Percentiles rank a stretch among this genome's conserved stretches.
Evolutionary conservation across 2,329 filamentous ascomycete species (phyloP).

Genomic region (Hyphodiscus sp.): DNA sequence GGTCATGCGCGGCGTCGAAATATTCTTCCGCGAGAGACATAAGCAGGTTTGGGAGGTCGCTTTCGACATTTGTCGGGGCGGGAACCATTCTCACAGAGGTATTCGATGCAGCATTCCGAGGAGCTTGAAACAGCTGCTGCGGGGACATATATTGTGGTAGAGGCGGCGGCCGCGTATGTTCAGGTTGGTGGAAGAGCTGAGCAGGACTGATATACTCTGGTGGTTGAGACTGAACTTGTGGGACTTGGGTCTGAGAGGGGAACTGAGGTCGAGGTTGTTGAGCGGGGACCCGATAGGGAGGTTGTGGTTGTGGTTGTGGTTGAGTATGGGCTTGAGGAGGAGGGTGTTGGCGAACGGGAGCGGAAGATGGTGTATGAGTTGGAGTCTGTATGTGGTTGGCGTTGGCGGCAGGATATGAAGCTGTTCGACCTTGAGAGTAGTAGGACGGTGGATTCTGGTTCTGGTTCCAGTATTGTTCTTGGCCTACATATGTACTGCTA

Average conservation of each 20-base stretch:
- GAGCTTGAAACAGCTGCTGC: conserved; percentile 12
- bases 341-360: not conserved
- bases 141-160: conserved; percentile 7
- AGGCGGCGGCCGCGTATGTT: not conserved
- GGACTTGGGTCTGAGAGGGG: not conserved
- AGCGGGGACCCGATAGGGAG: not conserved
- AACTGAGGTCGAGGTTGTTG: not conserved
- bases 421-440: conserved; percentile 6
- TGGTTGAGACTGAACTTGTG: conserved; percentile 18
- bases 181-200: conserved; percentile 27
- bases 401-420: conserved; percentile 5
- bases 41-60: conserved; percentile 39
- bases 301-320: conserved; percentile 1
- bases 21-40: conserved; percentile 72
- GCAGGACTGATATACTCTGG: conserved; percentile 25
- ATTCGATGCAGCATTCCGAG: conserved; percentile 5
- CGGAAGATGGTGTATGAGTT: not conserved
- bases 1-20: conserved; percentile 56
- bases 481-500: not conserved
- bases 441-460: conserved; percentile 14
- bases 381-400: conserved; percentile 1
- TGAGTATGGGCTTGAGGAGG: not conserved
- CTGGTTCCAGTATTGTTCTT: conserved; percentile 12
- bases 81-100: conserved; percentile 7
- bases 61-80: conserved; percentile 4